A percentile compares a stretch with the other conserved stretches of the same genome.
Evolutionary conservation across 768 basidiomycete genomes (phyloP).

Genomic region (Suillus brevipes): DNA sequence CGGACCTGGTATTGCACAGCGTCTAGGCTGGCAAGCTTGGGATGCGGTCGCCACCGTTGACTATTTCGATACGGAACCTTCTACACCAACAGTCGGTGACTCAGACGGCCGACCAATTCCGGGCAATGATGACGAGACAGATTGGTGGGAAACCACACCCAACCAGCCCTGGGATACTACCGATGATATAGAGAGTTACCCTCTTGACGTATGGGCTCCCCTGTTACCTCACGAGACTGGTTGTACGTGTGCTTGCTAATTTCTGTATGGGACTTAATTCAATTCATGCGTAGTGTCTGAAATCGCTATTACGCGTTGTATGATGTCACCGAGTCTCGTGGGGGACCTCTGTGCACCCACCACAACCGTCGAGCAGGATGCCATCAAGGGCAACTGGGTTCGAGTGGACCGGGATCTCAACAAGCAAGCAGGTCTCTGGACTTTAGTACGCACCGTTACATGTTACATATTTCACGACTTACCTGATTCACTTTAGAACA

Average conservation of each 20-base stretch:
- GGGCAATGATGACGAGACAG: conserved; percentile 37
- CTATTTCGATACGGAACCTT: conserved; percentile 8
- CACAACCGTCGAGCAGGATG: conserved; percentile 70
- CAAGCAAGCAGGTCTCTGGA: conserved; percentile 56
- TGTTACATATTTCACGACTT: conserved; percentile 6
- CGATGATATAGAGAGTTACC: conserved; percentile 67
- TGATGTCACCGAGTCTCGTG: conserved; percentile 57
- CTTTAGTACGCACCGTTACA: conserved; percentile 50
- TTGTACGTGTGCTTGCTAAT: conserved; percentile 41
- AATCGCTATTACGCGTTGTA: conserved; percentile 68
- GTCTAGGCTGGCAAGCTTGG: conserved; percentile 90
- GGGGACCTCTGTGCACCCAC: conserved; percentile 66
- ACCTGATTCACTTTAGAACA: conserved; percentile 38
- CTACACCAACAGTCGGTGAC: conserved; percentile 1
- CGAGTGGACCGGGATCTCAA: conserved; percentile 83
- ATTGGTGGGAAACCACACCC: conserved; percentile 70
- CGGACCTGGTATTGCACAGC: conserved; percentile 69
- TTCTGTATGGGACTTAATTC: neutral
- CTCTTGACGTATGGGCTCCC: conserved; percentile 79
- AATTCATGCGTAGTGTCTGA: conserved; percentile 58
- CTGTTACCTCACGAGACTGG: conserved; percentile 76
- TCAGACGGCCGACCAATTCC: conserved; percentile 15
- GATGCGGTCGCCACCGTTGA: conserved; percentile 51
- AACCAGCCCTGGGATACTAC: conserved; percentile 29
- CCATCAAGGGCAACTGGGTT: conserved; percentile 86